Base-by-base conservation (phyloP, 2,329 filamentous ascomycete genomes). In the Daldinia eschscholtzii region DNA sequence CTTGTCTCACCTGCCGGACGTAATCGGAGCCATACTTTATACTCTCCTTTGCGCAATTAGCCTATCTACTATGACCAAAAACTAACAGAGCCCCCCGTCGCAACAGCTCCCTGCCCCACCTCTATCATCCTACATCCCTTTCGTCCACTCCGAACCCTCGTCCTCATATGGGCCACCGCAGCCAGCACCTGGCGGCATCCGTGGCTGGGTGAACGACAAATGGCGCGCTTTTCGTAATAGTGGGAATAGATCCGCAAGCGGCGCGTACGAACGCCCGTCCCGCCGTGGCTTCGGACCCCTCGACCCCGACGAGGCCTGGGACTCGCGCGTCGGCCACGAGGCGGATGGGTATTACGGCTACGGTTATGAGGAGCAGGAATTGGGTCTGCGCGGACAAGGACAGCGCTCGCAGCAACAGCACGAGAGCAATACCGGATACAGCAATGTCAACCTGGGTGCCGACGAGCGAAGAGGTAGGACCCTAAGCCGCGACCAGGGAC, bases 231-330 rank as follows among this genome's bases (percentile, higher is more conserved):
- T 95, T 28, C 76, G 75, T 77, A 88, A 88, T 77, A 88, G 88
- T 79, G 84, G 89, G 78, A 87, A 84, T 71, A 87, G 90, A 60
- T 89, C 88, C 42, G 91, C 91, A 0, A 83, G 86, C 1, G 92
- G 92, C 71, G 90, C 91, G 53, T 94, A 93, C 82, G 92, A 94
- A 73, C 83, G 74, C 81, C 86, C 4, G 77, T 65, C 64, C 6
- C 70, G 79, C 61, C 76, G 75, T 61, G 88, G 88, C 23, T 90
- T 92, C 78, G 89, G 90, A 1, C 84, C 89, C 3, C 85, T 93
- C 52, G 93, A 96, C 76, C 92, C 92, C 1, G 93, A 97, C 77
- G 92, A 94, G 76, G 92, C 93, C 1, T 97, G 93, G 93, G 93
- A 96, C 81, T 82, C 92, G 70, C 85, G 92, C 67, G 92, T 97